Percentiles rank a stretch among this genome's conserved stretches.
Evolutionary conservation across 2,329 filamentous ascomycete species (phyloP).

Genomic region (Fonsecaea monophora): DNA sequence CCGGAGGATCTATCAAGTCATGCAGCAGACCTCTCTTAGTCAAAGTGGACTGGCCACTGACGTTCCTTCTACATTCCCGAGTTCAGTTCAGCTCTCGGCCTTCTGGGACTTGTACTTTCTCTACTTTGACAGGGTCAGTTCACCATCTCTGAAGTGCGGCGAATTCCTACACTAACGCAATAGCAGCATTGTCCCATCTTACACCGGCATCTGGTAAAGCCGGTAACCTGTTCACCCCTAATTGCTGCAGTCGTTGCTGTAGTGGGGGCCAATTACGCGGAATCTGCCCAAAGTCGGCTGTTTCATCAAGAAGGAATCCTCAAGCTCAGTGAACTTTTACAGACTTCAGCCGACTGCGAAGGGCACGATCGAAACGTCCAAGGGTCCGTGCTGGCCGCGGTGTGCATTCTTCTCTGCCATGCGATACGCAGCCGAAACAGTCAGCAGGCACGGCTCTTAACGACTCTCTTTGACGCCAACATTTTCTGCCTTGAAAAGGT

Average conservation of each 20-base stretch:
- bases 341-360: background rate
- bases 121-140: constrained; percentile 9
- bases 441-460: constrained; percentile 6
- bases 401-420: constrained; percentile 2
- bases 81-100: constrained; percentile 1
- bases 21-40: background rate
- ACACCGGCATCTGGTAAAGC: background rate
- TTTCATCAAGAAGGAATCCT: background rate
- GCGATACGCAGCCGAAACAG: constrained; percentile 3
- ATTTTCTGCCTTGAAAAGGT: background rate
- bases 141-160: background rate
- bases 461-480: background rate
- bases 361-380: background rate
- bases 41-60: background rate
- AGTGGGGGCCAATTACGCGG: background rate
- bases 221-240: background rate
- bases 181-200: background rate
- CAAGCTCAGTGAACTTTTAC: background rate
- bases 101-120: constrained; percentile 7
- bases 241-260: background rate
- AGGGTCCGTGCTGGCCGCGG: constrained; percentile 1
- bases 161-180: background rate
- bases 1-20: background rate
- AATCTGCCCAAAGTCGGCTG: background rate
- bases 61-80: background rate